A percentile compares a stretch with the other conserved stretches of the same genome.
phyloP scores from a whole-genome alignment of 225 moss, liverwort and hornwort species.

The Pseudisothecium myosuroides region DNA sequence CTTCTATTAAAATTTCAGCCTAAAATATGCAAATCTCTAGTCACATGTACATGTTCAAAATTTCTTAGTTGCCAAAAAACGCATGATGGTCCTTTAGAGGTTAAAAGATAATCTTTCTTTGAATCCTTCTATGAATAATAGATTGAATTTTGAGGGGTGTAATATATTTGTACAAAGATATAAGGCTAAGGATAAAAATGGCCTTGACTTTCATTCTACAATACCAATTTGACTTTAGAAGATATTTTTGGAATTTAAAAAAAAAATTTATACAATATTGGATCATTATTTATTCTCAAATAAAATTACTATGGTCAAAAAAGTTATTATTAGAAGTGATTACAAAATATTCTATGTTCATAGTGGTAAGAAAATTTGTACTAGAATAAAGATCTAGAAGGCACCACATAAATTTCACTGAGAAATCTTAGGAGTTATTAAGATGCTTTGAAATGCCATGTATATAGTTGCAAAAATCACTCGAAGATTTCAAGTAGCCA shows the following conservation, averaged over 20 bases:
- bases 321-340: not conserved
- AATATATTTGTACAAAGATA: too few species aligned
- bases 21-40: too few species aligned
- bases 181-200: not conserved
- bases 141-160: too few species aligned
- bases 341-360: not conserved
- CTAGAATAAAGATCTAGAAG: not conserved
- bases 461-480: not conserved
- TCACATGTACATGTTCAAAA: too few species aligned
- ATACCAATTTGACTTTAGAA: rapidly evolving
- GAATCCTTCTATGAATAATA: too few species aligned
- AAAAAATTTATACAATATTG: too few species aligned
- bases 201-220: rapidly evolving
- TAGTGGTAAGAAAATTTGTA: not conserved
- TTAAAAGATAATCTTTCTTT: too few species aligned
- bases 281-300: not conserved
- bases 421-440: not conserved
- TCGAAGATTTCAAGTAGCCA: not conserved
- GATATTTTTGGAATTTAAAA: too few species aligned
- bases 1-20: too few species aligned
- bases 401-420: not conserved
- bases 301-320: not conserved
- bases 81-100: too few species aligned
- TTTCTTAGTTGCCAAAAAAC: too few species aligned
- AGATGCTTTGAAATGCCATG: not conserved